Percentiles rank a stretch among this genome's conserved stretches.
phyloP scores from a whole-genome alignment of 2,329 filamentous ascomycete species.

The Mollisia scopiformis region DNA sequence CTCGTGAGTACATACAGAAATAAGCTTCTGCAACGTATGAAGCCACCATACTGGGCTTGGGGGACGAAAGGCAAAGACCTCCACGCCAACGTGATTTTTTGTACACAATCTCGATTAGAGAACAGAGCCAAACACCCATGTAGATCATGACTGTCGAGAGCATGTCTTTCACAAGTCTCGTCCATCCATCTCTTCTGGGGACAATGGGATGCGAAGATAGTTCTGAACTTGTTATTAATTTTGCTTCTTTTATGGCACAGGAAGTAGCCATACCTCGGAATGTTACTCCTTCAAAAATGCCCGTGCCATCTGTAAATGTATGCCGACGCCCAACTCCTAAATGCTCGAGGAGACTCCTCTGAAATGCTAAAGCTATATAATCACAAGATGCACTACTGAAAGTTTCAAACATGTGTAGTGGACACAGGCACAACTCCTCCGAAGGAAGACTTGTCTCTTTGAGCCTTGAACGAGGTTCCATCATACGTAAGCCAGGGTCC shows the following conservation, averaged over 20 bases:
- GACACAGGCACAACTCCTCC: background rate
- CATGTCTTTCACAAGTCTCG: background rate
- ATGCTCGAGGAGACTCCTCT: background rate
- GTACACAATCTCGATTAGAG: background rate
- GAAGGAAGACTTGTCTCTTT: background rate
- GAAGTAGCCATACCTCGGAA: background rate
- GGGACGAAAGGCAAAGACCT: no score
- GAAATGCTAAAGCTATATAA: background rate
- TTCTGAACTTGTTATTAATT: background rate
- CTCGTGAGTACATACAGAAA: no score
- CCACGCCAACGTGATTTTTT: no score
- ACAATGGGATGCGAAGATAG: background rate
- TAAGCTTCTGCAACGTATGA: no score
- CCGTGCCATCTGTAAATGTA: background rate
- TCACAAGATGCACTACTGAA: background rate
- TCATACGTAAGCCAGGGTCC: constrained; percentile 23
- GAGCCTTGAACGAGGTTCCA: background rate
- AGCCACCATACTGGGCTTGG: no score
- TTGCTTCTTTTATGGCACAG: background rate
- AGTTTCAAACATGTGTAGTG: background rate
- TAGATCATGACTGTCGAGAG: background rate
- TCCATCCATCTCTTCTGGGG: background rate
- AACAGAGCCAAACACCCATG: background rate
- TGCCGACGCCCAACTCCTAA: background rate
- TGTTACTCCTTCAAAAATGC: background rate